A percentile compares a stretch with the other conserved stretches of the same genome.
Evolutionary conservation across 1,139 yeast genomes (phyloP).

Genomic region (Geotrichum carabidarum): DNA sequence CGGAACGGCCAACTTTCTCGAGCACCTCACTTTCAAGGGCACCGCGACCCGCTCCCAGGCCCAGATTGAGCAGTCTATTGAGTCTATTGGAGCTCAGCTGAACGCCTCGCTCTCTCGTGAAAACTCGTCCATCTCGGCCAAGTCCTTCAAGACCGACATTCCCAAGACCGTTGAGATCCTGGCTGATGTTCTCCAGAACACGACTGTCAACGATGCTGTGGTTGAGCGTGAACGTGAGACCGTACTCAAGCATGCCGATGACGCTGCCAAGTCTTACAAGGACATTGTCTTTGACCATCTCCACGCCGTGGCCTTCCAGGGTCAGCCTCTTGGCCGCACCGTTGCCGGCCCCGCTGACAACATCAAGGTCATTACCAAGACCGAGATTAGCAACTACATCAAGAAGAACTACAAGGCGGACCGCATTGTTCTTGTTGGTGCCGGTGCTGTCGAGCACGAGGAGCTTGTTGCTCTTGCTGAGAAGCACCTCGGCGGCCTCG

Average conservation of each 20-base stretch:
- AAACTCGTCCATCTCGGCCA: constrained; percentile 94
- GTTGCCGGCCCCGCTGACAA: constrained; percentile 91
- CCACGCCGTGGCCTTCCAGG: constrained; percentile 85
- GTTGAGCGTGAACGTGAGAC: constrained; percentile 95
- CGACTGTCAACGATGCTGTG: constrained; percentile 74
- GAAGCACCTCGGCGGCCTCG: constrained; percentile 69
- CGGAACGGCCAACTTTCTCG: constrained; percentile 96
- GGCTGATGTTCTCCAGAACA: constrained; percentile 82
- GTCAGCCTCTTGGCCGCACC: constrained; percentile 93
- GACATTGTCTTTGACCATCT: constrained; percentile 98
- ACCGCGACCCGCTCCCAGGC: constrained; percentile 77
- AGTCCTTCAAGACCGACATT: constrained; percentile 73
- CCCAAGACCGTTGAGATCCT: constrained; percentile 83
- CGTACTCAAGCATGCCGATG: constrained; percentile 91
- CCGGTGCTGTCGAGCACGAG: constrained; percentile 91
- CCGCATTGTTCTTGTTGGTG: constrained; percentile 94
- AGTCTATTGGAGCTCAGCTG: constrained; percentile 91
- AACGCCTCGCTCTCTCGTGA: constrained; percentile 97
- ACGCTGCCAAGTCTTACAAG: constrained; percentile 95
- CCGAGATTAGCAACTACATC: constrained; percentile 75
- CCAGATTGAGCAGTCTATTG: constrained; percentile 85
- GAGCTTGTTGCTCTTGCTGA: constrained; percentile 73
- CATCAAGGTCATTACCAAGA: constrained; percentile 70
- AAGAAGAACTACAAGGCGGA: constrained; percentile 88
- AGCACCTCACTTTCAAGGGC: constrained; percentile 95